phyloP scores from a whole-genome alignment of 371 early-diverging fungal genomes.

The Rhizopus stolonifer region DNA sequence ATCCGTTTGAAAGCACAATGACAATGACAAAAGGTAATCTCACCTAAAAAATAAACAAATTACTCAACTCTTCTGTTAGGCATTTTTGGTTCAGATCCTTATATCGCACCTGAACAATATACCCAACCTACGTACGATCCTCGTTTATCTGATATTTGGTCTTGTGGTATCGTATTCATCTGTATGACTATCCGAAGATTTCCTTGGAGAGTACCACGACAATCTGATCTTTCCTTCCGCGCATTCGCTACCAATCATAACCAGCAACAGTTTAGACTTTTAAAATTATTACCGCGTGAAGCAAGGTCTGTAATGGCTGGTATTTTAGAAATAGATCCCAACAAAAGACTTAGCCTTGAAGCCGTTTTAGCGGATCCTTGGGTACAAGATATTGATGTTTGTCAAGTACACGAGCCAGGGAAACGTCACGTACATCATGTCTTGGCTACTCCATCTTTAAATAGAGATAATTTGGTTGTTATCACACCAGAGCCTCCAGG shows the following conservation, averaged over 20 bases:
- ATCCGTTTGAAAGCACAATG: constrained; percentile 58
- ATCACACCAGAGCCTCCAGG: constrained; percentile 50
- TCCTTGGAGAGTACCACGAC: constrained; percentile 64
- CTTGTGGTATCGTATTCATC: constrained; percentile 57
- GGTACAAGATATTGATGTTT: constrained; percentile 61
- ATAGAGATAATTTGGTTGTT: constrained; percentile 36
- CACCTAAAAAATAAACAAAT: no score
- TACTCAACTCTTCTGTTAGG: constrained; percentile 7
- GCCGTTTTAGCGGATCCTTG: constrained; percentile 52
- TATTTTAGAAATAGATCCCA: constrained; percentile 57
- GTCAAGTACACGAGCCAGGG: constrained; percentile 47
- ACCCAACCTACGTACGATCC: constrained; percentile 51
- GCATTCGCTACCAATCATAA: constrained; percentile 46
- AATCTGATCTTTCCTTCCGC: constrained; percentile 52
- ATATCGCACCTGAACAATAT: constrained; percentile 61
- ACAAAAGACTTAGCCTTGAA: constrained; percentile 39
- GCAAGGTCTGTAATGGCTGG: constrained; percentile 41
- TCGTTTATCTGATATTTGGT: constrained; percentile 53
- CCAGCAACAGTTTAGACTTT: constrained; percentile 42
- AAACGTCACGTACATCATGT: constrained; percentile 54
- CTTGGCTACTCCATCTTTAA: constrained; percentile 12
- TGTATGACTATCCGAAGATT: constrained; percentile 70
- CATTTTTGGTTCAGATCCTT: constrained; percentile 51
- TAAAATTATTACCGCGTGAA: constrained; percentile 57
- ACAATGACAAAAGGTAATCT: constrained; percentile 53